A percentile compares a stretch with the other conserved stretches of the same genome.
Conservation (phyloP, 163 green algal species). For the Chloromonas sp. region DNA sequence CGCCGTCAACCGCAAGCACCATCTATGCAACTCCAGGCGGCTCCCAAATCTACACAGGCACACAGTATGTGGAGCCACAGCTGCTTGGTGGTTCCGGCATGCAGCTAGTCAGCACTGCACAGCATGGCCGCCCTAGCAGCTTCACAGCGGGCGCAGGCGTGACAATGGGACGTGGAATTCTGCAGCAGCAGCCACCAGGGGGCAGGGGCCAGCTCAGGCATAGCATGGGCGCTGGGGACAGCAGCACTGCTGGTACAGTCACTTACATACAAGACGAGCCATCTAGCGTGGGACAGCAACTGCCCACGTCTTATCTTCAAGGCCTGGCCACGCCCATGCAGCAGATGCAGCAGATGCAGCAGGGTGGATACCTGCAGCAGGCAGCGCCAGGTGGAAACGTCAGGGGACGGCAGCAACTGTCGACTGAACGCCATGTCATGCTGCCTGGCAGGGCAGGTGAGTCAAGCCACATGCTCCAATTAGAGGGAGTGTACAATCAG, state of each 20-base stretch:
- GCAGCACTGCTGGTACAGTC: not conserved
- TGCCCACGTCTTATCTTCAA: not conserved
- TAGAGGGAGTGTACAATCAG: too few species aligned
- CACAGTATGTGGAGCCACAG: not conserved
- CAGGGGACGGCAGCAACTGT: too few species aligned
- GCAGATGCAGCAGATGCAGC: constrained; percentile 1
- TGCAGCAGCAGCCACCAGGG: not conserved
- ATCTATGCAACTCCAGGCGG: not conserved
- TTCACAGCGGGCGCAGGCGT: not conserved
- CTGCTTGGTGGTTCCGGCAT: not conserved
- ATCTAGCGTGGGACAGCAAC: not conserved
- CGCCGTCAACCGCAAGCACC: too few species aligned
- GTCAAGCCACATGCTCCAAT: too few species aligned
- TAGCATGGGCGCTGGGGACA: not conserved
- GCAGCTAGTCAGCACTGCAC: not conserved
- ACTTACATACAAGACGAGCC: not conserved
- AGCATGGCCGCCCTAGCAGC: not conserved
- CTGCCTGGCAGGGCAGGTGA: too few species aligned
- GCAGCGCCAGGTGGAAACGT: too few species aligned
- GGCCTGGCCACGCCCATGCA: constrained; percentile 4
- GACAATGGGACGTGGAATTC: too few species aligned
- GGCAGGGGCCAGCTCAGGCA: not conserved
- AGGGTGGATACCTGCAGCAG: not conserved
- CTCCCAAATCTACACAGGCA: not conserved
- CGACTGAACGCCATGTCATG: too few species aligned